These are phyloP conservation scores for Microbotryum silenes-acaulis DNA, from an alignment of 1,284 basidiomycete species.

Conservation along the genomic window DNA sequence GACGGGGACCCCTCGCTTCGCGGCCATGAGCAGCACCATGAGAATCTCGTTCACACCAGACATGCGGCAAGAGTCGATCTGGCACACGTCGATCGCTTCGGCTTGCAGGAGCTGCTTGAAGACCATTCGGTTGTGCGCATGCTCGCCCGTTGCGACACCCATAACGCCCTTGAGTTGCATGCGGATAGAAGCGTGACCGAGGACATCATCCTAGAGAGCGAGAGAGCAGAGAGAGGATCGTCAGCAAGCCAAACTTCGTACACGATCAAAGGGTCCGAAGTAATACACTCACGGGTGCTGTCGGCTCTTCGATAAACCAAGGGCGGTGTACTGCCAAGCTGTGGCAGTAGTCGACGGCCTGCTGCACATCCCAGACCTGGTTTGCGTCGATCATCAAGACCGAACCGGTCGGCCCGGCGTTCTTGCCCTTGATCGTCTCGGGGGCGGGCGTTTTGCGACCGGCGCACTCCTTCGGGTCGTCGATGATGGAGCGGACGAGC, in stretches of 20 bases:
- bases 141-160: slow-evolving; percentile 83
- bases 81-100: slow-evolving; percentile 87
- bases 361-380: slow-evolving; percentile 82
- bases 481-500: slow-evolving; percentile 87
- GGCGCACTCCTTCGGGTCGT: slow-evolving; percentile 57
- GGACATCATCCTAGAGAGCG: slow-evolving; percentile 57
- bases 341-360: slow-evolving; percentile 86
- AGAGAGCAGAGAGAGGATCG: background rate
- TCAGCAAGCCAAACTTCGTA: background rate
- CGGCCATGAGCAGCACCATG: slow-evolving; percentile 85
- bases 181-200: slow-evolving; percentile 71
- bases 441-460: slow-evolving; percentile 21
- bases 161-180: slow-evolving; percentile 75
- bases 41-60: slow-evolving; percentile 90
- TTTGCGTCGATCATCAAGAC: slow-evolving; percentile 97
- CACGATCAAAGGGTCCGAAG: background rate
- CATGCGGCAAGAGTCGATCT: slow-evolving; percentile 89
- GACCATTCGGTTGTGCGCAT: slow-evolving; percentile 86
- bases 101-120: slow-evolving; percentile 95
- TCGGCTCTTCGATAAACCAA: slow-evolving; percentile 98
- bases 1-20: slow-evolving; percentile 81
- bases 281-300: slow-evolving; percentile 52
- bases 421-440: slow-evolving; percentile 60
- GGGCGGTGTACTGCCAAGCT: slow-evolving; percentile 72
- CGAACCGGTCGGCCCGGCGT: slow-evolving; percentile 84